Percentiles rank a stretch among this genome's conserved stretches.
Evolutionary conservation across 108 stramenopile genomes (phyloP).

Genomic region (Phaeodactylum tricornutum): DNA sequence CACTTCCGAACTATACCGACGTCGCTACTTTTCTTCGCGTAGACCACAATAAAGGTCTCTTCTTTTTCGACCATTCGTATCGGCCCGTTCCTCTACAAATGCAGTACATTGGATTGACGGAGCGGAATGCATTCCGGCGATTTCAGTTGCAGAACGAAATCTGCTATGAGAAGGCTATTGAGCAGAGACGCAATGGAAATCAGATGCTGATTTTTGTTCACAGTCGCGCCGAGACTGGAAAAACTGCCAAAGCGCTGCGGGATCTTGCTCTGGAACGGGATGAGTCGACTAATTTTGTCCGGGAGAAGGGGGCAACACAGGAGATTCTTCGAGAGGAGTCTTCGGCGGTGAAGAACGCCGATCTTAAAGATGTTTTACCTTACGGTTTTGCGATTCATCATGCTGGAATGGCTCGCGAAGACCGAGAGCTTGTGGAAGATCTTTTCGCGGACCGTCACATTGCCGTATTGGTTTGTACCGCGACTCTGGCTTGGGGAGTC

Average conservation of each 20-base stretch:
- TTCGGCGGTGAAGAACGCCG: slow-evolving; percentile 76
- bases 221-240: slow-evolving; percentile 95
- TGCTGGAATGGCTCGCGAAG: slow-evolving; percentile 92
- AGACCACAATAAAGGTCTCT: slow-evolving; percentile 91
- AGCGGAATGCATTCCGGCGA: slow-evolving; percentile 96
- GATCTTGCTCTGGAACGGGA: slow-evolving; percentile 91
- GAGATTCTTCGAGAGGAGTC: slow-evolving; percentile 90
- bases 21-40: slow-evolving; percentile 98
- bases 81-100: slow-evolving; percentile 99
- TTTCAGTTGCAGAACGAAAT: slow-evolving; percentile 98
- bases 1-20: slow-evolving; percentile 99
- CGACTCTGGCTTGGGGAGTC: slow-evolving; percentile 99
- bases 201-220: slow-evolving; percentile 99
- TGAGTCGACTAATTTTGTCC: slow-evolving; percentile 76
- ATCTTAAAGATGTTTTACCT: slow-evolving; percentile 89
- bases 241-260: slow-evolving; percentile 94
- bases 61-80: slow-evolving; percentile 99
- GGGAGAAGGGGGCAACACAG: slow-evolving; percentile 83
- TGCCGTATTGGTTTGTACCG: slow-evolving; percentile 93
- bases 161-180: slow-evolving; percentile 95
- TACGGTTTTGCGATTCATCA: slow-evolving; percentile 99
- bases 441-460: slow-evolving; percentile 95
- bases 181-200: slow-evolving; percentile 75
- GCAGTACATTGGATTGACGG: slow-evolving; percentile 98
- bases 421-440: slow-evolving; percentile 97